A percentile compares a stretch with the other conserved stretches of the same genome.
Evolutionary conservation across 257 asterid genomes (phyloP).

Genomic region (Pogostemon cablin): DNA sequence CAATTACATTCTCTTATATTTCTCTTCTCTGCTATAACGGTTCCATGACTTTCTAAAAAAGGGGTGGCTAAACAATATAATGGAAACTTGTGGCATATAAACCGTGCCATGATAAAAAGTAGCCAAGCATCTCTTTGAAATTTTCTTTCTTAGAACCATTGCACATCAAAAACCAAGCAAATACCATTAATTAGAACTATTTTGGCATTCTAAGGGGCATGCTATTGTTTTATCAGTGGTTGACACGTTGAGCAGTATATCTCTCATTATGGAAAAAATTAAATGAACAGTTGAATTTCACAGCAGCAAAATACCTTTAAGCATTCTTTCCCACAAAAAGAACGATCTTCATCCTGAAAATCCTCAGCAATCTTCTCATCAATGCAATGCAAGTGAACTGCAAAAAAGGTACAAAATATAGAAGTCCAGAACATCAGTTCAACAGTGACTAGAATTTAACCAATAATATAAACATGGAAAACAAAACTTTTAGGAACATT

Average conservation of each 20-base stretch:
- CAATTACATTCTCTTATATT: neutral
- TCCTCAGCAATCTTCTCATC: slow-evolving; percentile 44
- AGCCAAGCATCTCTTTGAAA: neutral
- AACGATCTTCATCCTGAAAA: slow-evolving; percentile 40
- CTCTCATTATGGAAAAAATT: neutral
- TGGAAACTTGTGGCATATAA: neutral
- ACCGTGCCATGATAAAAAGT: neutral
- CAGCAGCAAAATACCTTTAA: slow-evolving; percentile 52
- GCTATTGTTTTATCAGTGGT: slow-evolving; percentile 12
- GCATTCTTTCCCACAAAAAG: slow-evolving; percentile 84
- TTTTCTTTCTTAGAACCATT: neutral
- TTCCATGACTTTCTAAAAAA: slow-evolving; percentile 23
- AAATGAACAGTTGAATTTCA: slow-evolving; percentile 20
- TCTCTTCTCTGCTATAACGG: slow-evolving; percentile 20
- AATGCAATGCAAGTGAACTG: slow-evolving; percentile 77
- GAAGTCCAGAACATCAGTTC: slow-evolving; percentile 1
- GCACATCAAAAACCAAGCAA: slow-evolving; percentile 3
- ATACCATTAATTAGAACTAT: neutral
- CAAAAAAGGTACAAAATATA: slow-evolving; percentile 33
- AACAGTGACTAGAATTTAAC: slow-evolving; percentile 20
- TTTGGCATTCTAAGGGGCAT: slow-evolving; percentile 1
- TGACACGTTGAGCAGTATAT: neutral
- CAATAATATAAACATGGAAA: slow-evolving; percentile 12
- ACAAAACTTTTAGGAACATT: slow-evolving; percentile 7
- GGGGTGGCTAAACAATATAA: slow-evolving; percentile 17